Evolutionary conservation across 768 basidiomycete genomes (phyloP).

Genomic region (Mycena belliarum): DNA sequence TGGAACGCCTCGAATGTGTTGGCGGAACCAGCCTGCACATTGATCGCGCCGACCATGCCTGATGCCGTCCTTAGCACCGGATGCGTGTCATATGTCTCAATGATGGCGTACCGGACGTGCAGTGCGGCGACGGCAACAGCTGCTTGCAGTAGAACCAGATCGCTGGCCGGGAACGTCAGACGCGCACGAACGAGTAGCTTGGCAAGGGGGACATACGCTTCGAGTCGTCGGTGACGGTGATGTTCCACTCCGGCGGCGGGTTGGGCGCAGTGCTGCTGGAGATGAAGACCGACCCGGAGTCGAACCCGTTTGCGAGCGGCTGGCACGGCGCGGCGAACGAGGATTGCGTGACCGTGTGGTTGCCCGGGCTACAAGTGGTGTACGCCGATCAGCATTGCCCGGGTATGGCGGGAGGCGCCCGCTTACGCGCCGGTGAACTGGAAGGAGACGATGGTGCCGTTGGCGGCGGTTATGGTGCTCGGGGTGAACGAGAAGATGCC

Average conservation of each 20-base stretch:
- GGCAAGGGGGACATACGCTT: constrained; percentile 40
- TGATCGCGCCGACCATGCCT: background rate
- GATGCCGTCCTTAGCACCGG: background rate
- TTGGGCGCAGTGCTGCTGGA: background rate
- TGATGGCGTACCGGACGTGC: background rate
- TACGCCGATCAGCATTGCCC: constrained; percentile 9
- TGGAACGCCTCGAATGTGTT: background rate
- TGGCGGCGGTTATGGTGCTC: too few relatives aligned
- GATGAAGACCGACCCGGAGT: constrained; percentile 52
- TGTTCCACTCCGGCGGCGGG: constrained; percentile 42
- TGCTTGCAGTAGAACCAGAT: background rate
- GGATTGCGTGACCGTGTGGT: constrained; percentile 57
- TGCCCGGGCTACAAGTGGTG: constrained; percentile 37
- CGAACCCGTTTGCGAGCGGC: constrained; percentile 47
- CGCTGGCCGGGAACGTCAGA: background rate
- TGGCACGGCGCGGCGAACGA: constrained; percentile 46
- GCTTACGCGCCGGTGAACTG: constrained; percentile 41
- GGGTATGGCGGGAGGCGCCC: background rate
- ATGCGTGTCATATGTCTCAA: background rate
- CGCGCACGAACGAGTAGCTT: background rate
- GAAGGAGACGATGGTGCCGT: too few relatives aligned
- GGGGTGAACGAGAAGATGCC: too few relatives aligned
- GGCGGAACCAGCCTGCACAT: background rate
- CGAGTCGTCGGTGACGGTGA: constrained; percentile 50
- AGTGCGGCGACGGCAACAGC: background rate